A percentile compares a stretch with the other conserved stretches of the same genome.
These are phyloP conservation scores for Paraphysoderma sedebokerense DNA, from an alignment of 371 early-diverging fungal genomes.

Conservation along the genomic window DNA sequence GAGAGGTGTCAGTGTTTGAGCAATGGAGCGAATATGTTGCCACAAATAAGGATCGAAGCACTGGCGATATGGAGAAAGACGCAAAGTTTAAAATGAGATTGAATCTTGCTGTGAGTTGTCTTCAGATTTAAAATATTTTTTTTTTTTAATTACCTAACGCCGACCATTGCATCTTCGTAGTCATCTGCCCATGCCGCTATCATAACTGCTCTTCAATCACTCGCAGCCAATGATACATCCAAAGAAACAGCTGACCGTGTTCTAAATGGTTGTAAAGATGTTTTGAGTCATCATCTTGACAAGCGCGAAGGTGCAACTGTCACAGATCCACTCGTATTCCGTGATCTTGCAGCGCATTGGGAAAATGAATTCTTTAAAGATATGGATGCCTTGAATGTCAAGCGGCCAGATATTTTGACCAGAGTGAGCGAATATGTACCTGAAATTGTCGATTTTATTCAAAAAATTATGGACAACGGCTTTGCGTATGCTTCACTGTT, in stretches of 20 bases:
- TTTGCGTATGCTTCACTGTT: conserved; percentile 38
- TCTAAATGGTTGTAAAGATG: conserved; percentile 29
- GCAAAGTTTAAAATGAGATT: conserved; percentile 63
- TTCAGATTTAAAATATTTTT: background rate
- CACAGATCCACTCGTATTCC: conserved; percentile 73
- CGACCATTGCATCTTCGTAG: too few species aligned
- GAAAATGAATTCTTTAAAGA: conserved; percentile 92
- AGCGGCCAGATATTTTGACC: conserved; percentile 83
- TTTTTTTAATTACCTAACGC: too few species aligned
- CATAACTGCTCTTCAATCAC: background rate
- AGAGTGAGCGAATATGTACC: conserved; percentile 97
- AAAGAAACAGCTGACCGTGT: conserved; percentile 25
- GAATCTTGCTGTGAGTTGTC: conserved; percentile 26
- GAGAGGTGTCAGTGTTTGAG: conserved; percentile 16
- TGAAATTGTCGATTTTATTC: conserved; percentile 80
- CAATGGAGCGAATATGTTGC: conserved; percentile 37
- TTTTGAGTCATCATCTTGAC: conserved; percentile 37
- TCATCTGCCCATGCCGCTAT: too few species aligned
- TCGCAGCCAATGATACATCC: conserved; percentile 1
- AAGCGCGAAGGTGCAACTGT: conserved; percentile 34
- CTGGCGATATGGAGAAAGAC: conserved; percentile 20
- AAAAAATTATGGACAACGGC: conserved; percentile 85
- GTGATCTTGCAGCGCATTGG: conserved; percentile 86
- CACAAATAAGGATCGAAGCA: conserved; percentile 7
- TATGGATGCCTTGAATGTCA: conserved; percentile 83